These are phyloP conservation scores for Asterophora parasitica DNA, from an alignment of 768 basidiomycete species.

Conservation along the genomic window DNA sequence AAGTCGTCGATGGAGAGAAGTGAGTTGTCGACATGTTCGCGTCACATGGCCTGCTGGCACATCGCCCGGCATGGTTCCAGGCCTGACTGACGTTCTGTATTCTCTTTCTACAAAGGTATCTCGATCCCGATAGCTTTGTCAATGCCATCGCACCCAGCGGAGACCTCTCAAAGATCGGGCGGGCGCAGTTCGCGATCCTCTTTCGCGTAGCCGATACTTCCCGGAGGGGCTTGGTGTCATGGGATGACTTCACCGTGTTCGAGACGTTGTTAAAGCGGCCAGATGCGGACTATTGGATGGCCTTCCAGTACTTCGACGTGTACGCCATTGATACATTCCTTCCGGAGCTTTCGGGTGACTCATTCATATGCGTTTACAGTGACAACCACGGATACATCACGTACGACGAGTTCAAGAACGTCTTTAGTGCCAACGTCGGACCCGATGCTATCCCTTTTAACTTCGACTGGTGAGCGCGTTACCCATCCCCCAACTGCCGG, in stretches of 20 bases:
- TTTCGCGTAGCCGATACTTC: slow-evolving; percentile 85
- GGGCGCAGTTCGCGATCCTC: slow-evolving; percentile 83
- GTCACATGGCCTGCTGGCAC: slow-evolving; percentile 11
- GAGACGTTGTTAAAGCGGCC: slow-evolving; percentile 90
- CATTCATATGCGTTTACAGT: slow-evolving; percentile 33
- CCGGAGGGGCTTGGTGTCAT: slow-evolving; percentile 73
- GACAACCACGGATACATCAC: slow-evolving; percentile 91
- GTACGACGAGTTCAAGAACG: slow-evolving; percentile 92
- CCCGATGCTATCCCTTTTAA: slow-evolving; percentile 87
- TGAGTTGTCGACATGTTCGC: slow-evolving; percentile 34
- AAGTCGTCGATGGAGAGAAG: slow-evolving; percentile 76
- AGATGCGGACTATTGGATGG: slow-evolving; percentile 96
- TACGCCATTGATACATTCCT: slow-evolving; percentile 33
- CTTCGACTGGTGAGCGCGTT: slow-evolving; percentile 71
- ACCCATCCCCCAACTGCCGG: neutral
- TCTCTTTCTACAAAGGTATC: slow-evolving; percentile 51
- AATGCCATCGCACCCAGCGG: slow-evolving; percentile 89
- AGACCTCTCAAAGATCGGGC: slow-evolving; percentile 82
- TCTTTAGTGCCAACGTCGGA: slow-evolving; percentile 77
- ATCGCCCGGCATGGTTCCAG: slow-evolving; percentile 4
- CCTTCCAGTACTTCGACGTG: slow-evolving; percentile 95
- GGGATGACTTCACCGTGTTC: slow-evolving; percentile 96
- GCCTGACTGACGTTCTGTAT: slow-evolving; percentile 8
- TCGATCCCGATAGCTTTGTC: slow-evolving; percentile 86
- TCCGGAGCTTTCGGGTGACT: slow-evolving; percentile 1